Percentiles rank a stretch among this genome's conserved stretches.
These are phyloP conservation scores for Mortierella hygrophila DNA, from an alignment of 192 early-diverging fungal genomes.

Conservation along the genomic window DNA sequence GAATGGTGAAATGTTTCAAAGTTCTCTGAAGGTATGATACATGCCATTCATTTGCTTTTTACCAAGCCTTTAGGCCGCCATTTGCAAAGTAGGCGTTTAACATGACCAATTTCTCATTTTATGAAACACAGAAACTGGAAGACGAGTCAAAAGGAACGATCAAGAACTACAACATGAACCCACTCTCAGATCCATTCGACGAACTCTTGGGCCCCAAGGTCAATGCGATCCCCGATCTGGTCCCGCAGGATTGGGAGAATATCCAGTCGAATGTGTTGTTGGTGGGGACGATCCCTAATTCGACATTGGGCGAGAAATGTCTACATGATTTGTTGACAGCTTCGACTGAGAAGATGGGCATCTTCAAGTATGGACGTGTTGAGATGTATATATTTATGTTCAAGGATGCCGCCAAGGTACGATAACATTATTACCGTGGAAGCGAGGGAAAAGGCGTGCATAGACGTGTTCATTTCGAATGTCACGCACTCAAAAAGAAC, in stretches of 20 bases:
- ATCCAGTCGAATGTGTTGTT: conserved; percentile 30
- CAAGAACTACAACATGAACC: conserved; percentile 16
- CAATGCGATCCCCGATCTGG: conserved; percentile 10
- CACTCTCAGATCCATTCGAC: conserved; percentile 18
- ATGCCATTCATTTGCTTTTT: not conserved
- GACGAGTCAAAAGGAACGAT: conserved; percentile 28
- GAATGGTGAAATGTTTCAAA: conserved; percentile 15
- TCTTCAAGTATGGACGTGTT: conserved; percentile 38
- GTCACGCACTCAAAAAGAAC: too few species aligned
- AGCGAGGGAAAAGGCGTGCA: not conserved
- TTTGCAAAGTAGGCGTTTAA: not conserved
- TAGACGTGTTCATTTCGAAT: not conserved
- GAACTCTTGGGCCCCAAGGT: conserved; percentile 17
- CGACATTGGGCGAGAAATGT: conserved; percentile 31
- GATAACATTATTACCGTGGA: not conserved
- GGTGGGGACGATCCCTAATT: conserved; percentile 43
- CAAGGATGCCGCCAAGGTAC: conserved; percentile 48
- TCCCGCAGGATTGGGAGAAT: conserved; percentile 35
- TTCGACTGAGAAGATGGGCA: conserved; percentile 31
- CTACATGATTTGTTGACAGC: conserved; percentile 25
- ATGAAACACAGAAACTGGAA: conserved; percentile 14
- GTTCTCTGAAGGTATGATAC: conserved; percentile 25
- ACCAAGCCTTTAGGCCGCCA: not conserved
- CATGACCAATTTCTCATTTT: too few species aligned
- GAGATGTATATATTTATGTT: conserved; percentile 49